These are phyloP conservation scores for Dactylella cylindrospora DNA, from an alignment of 2,329 filamentous ascomycete species.

Conservation along the genomic window DNA sequence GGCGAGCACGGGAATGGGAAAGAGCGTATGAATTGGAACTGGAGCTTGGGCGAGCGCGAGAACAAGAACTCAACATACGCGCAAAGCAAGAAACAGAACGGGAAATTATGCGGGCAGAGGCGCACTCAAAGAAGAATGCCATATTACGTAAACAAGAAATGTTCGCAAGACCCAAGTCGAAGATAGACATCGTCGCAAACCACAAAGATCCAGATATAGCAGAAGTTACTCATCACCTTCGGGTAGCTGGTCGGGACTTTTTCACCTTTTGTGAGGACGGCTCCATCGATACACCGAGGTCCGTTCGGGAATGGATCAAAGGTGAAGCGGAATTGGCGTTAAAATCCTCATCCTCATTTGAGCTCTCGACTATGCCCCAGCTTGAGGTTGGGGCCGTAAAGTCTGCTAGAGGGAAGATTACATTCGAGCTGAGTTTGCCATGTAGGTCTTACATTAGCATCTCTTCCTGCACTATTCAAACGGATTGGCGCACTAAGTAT, in stretches of 20 bases:
- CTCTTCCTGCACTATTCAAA: too few species aligned
- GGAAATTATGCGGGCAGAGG: too few species aligned
- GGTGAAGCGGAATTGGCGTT: not conserved
- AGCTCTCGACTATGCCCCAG: not conserved
- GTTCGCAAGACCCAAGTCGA: too few species aligned
- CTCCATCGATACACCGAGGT: not conserved
- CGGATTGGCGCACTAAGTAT: not conserved
- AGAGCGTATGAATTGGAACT: not conserved
- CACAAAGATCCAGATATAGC: not conserved
- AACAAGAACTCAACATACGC: too few species aligned
- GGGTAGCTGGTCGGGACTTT: not conserved
- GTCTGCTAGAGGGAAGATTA: not conserved
- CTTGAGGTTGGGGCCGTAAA: not conserved
- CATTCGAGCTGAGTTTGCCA: constrained; percentile 2
- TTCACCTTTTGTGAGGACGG: constrained; percentile 1
- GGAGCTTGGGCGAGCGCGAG: not conserved
- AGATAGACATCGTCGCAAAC: not conserved
- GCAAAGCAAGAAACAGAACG: too few species aligned
- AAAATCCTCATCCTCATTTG: not conserved
- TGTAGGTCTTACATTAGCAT: too few species aligned
- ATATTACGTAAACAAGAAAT: too few species aligned
- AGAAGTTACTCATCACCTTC: constrained; percentile 4
- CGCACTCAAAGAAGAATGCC: too few species aligned
- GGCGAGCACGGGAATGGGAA: too few species aligned
- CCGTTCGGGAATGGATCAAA: constrained; percentile 1